Evolutionary conservation across 108 stramenopile species (phyloP).

Genomic region (Epithemia pelagica): DNA sequence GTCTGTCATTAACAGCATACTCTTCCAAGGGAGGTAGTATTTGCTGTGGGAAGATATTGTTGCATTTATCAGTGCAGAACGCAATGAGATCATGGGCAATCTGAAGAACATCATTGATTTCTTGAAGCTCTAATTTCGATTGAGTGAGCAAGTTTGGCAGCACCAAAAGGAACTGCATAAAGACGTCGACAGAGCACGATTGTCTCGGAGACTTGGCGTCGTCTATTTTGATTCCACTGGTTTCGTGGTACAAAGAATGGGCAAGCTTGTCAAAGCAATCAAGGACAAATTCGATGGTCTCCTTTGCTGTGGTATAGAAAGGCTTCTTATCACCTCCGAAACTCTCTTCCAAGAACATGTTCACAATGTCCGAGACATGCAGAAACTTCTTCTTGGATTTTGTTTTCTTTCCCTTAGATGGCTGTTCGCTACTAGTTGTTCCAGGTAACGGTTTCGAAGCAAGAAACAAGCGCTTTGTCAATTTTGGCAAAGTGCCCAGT

Average conservation of each 20-base stretch:
- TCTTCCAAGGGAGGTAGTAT: slow-evolving; percentile 26
- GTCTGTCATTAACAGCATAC: slow-evolving; percentile 17
- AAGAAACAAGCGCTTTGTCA: slow-evolving; percentile 14
- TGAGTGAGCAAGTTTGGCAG: slow-evolving; percentile 29
- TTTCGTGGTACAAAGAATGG: neutral
- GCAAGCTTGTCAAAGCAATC: slow-evolving; percentile 14
- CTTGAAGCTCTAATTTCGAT: slow-evolving; percentile 15
- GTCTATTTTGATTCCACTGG: neutral
- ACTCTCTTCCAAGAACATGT: neutral
- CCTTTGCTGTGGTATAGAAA: neutral
- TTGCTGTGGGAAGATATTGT: slow-evolving; percentile 12
- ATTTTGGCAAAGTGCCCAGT: slow-evolving; percentile 28
- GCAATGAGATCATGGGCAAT: slow-evolving; percentile 22
- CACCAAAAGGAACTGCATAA: slow-evolving; percentile 31
- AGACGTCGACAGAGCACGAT: slow-evolving; percentile 16
- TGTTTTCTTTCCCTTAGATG: neutral
- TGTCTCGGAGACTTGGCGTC: neutral
- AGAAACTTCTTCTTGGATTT: neutral
- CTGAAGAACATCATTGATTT: slow-evolving; percentile 17
- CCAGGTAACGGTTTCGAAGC: neutral
- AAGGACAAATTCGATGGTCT: neutral
- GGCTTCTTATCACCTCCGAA: neutral
- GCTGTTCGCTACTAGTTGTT: neutral
- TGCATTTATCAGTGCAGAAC: slow-evolving; percentile 17
- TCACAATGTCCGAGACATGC: neutral